These are phyloP conservation scores for Corylus heterophylla DNA, from an alignment of 306 rosid species.

Conservation along the genomic window DNA sequence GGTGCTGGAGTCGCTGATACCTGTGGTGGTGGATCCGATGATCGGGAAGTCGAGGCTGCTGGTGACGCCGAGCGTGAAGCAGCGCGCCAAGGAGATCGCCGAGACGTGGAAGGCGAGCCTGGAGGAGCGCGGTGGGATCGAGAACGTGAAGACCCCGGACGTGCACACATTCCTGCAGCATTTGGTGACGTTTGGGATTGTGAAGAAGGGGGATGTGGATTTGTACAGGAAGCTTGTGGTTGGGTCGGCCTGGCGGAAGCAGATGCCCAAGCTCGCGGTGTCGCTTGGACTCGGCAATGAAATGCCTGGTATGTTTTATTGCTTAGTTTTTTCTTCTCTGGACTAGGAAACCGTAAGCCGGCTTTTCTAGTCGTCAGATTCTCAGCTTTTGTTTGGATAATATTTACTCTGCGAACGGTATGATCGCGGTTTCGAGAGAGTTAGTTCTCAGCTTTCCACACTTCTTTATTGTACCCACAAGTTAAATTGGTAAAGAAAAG, in stretches of 20 bases:
- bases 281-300: constrained; percentile 85
- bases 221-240: constrained; percentile 88
- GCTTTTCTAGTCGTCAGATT: too few species aligned
- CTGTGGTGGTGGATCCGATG: constrained; percentile 79
- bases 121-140: constrained; percentile 92
- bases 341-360: background rate
- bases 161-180: constrained; percentile 95
- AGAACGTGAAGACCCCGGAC: constrained; percentile 91
- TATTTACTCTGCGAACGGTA: background rate
- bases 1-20: constrained; percentile 79
- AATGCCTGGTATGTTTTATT: constrained; percentile 72
- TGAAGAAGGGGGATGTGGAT: constrained; percentile 61
- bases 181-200: constrained; percentile 94
- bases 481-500: too few species aligned
- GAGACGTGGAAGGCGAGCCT: constrained; percentile 88
- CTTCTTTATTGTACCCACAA: background rate
- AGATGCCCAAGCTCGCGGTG: constrained; percentile 96
- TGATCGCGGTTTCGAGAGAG: background rate
- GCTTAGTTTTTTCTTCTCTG: too few species aligned
- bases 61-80: constrained; percentile 77
- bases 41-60: constrained; percentile 80
- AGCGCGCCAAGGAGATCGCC: constrained; percentile 67
- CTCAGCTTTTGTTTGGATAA: background rate
- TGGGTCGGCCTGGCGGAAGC: constrained; percentile 97
- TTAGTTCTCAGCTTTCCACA: background rate